Percentiles rank a stretch among this genome's conserved stretches.
phyloP scores from a whole-genome alignment of 768 basidiomycete species.

The Chalciporus piperatus region DNA sequence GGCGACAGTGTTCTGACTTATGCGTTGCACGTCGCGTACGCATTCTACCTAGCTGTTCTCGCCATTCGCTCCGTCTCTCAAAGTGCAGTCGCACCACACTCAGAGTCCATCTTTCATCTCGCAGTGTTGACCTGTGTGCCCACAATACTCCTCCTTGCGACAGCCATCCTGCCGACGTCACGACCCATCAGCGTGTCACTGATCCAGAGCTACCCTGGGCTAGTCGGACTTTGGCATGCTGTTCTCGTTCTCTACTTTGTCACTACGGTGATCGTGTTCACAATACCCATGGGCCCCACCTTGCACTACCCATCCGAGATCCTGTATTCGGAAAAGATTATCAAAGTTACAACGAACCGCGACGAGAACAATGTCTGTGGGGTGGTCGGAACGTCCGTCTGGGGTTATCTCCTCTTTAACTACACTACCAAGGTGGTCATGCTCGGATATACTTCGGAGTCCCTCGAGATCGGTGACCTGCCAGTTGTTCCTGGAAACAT shows the following conservation, averaged over 20 bases:
- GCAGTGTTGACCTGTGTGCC: constrained; percentile 52
- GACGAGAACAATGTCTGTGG: constrained; percentile 77
- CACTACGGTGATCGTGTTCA: constrained; percentile 40
- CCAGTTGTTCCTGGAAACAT: constrained; percentile 76
- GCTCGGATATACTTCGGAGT: constrained; percentile 71
- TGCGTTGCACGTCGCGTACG: constrained; percentile 49
- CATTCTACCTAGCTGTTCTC: constrained; percentile 58
- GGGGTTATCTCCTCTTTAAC: constrained; percentile 63
- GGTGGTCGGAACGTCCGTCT: constrained; percentile 44
- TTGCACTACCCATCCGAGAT: constrained; percentile 70
- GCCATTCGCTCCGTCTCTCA: constrained; percentile 48
- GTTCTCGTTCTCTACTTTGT: constrained; percentile 49
- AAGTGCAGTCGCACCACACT: constrained; percentile 37
- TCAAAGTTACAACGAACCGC: constrained; percentile 56
- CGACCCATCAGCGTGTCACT: constrained; percentile 33
- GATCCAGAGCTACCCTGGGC: constrained; percentile 20
- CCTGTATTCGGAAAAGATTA: constrained; percentile 73
- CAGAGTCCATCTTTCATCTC: constrained; percentile 60
- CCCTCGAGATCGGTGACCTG: constrained; percentile 83
- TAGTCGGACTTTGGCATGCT: constrained; percentile 48
- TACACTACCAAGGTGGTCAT: constrained; percentile 87
- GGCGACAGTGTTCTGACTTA: constrained; percentile 34
- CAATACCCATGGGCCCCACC: constrained; percentile 68
- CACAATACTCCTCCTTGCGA: constrained; percentile 39
- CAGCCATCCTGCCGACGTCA: constrained; percentile 56